Base-by-base conservation (phyloP, 2,329 filamentous ascomycete species). In the Fusarium palustre region DNA sequence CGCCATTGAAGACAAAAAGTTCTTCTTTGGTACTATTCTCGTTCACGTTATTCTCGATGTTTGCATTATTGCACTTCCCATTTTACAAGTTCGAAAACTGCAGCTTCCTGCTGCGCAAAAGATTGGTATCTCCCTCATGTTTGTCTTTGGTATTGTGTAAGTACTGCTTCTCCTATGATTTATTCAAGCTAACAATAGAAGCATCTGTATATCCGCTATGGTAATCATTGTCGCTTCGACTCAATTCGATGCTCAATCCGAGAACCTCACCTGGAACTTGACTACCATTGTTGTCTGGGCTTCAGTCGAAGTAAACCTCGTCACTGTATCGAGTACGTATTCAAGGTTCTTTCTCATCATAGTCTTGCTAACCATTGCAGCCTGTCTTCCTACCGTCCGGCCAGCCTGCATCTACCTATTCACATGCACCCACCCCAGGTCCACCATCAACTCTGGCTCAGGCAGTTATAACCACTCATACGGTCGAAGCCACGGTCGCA, bases 1-100 rank as follows among this genome's bases (percentile, higher is more conserved):
- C 3, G 49, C 53, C 1, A 72, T 73, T 20, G 61, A 79, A 41
- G 75, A 75, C n/a, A 68, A 69, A 6, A 76, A 73, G 33, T 79
- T 78, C 67, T 78, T 79, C 59, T 75, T 79, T 39, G 77, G 77
- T 11, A 78, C 76, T 1, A 70, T 77, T 7, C 33, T 78, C 3
- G 68, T 70, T 0, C 78, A 80, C 36, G 61, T 77, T 4, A 24
- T 76, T 2, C 68, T 80, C 15, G 78, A 80, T 7, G 36, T 79
- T 4, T 60, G 52, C 13, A 78, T 80, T 16, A 52, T 80, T 5
- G 59, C 66, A 2, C 61, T 80, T 1, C 78, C 78, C 0, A 63
- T 77, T 5, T 46, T 78, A 8, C 74, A 79, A 47, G 70, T 80
- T 8, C 58, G 58, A 9, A 77, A 76, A 31, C 47, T 80, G 2